Evolutionary conservation across 768 basidiomycete genomes (phyloP), one percentile per base, ranked within the genome.

Genomic region (Gymnopilus dilepis): DNA sequence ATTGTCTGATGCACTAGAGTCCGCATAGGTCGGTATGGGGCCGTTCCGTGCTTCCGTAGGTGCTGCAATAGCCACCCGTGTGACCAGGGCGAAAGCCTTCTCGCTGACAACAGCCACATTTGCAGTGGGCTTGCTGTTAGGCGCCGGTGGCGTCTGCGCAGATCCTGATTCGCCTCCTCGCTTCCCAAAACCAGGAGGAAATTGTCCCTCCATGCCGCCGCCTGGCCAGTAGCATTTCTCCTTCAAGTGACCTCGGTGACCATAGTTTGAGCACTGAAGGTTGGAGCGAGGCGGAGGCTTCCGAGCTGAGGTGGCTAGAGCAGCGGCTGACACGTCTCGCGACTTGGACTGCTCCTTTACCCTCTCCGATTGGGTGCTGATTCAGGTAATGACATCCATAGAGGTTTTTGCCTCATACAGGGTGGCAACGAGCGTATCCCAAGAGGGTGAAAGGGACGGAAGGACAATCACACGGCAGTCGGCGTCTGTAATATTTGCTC

Each of bases 1-100:
- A 53, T 72, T 66, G 28, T 72, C 65, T 12, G 51, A 68, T 0
- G 73, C 69, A 3, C 69, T 71, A 17, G 68, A 69, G 42, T 73
- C 67, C 3, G 61, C 47, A 50, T 26, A 53, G 11, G 33, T 34
- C 12, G 33, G 33, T 6, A 12, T 34, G 33, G 33, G 6, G 33
- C 6, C 33, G 19, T 12, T 12, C 33, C 33, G 6, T 34, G 33
- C 12, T 12, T 12, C 33, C 12, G 33, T 34, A 12, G 33, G 6
- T 6, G 33, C 12, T 6, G 33, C 33, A 34, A 12, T 34, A 34
- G 33, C 33, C 6, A 12, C 53, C 45, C n/a, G 40, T 13, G 56
- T 38, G 33, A 58, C 51, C n/a, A 65, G 43, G 2, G 58, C 48
- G 15, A 19, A 26, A 2, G 40, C 33, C 3, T 24, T 17, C 19